phyloP scores from a whole-genome alignment of 2,329 filamentous ascomycete species.

The Orbilia ellipsospora region DNA sequence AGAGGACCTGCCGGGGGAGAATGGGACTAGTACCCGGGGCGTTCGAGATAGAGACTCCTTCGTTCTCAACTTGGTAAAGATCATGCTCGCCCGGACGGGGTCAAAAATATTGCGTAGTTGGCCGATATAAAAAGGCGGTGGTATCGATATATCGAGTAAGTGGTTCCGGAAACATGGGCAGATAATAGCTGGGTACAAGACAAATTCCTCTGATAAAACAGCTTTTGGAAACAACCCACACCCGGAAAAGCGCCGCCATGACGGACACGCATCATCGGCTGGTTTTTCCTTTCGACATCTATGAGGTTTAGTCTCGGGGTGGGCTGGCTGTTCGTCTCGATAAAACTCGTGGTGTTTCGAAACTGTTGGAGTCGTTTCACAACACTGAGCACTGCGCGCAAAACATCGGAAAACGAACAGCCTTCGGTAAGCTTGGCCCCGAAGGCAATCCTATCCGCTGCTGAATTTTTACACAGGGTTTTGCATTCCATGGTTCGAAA shows the following conservation, averaged over 20 bases:
- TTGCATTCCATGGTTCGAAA: background rate
- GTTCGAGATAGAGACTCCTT: conserved; percentile 51
- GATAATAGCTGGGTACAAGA: conserved; percentile 16
- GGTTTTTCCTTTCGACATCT: conserved; percentile 15
- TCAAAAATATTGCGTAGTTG: conserved; percentile 41
- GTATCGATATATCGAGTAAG: conserved; percentile 24
- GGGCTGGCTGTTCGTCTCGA: conserved; percentile 29
- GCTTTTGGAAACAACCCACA: conserved; percentile 14
- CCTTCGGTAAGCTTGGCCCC: conserved; percentile 4
- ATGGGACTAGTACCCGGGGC: conserved; percentile 18
- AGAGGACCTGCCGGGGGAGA: conserved; percentile 12
- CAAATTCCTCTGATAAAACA: conserved; percentile 33
- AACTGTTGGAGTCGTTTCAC: conserved; percentile 53
- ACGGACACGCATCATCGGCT: conserved; percentile 1
- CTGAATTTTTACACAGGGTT: background rate
- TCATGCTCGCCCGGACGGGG: conserved; percentile 12
- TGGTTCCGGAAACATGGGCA: conserved; percentile 37
- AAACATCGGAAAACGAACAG: conserved; percentile 29
- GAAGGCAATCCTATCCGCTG: conserved; percentile 15
- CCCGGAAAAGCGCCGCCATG: conserved; percentile 35
- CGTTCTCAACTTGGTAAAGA: conserved; percentile 25
- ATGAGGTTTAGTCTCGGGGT: conserved; percentile 17
- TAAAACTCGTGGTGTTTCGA: conserved; percentile 54
- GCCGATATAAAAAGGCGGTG: conserved; percentile 44
- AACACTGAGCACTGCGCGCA: conserved; percentile 23